Percentiles rank a stretch among this genome's conserved stretches.
These are phyloP conservation scores for Mortierella sp. DNA, from an alignment of 371 early-diverging fungal species.

Conservation along the genomic window DNA sequence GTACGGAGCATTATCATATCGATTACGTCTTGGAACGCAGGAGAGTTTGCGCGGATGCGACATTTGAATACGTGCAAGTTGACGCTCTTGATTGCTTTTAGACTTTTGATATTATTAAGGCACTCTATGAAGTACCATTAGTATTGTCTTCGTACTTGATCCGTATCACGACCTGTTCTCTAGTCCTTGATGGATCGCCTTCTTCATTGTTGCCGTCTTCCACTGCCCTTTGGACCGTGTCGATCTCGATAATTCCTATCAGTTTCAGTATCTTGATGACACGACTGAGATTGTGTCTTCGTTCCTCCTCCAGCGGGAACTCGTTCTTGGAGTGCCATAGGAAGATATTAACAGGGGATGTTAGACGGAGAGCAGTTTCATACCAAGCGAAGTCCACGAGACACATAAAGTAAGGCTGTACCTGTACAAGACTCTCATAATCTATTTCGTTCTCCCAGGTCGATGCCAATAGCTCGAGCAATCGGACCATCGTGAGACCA, in stretches of 20 bases:
- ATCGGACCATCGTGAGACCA: conserved; percentile 36
- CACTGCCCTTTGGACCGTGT: conserved; percentile 15
- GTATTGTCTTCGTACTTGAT: conserved; percentile 52
- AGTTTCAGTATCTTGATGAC: conserved; percentile 36
- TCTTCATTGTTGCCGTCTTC: conserved; percentile 4
- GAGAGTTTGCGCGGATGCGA: too few relatives aligned
- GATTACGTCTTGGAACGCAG: too few relatives aligned
- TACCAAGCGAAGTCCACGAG: too few relatives aligned
- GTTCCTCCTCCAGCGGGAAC: conserved; percentile 44
- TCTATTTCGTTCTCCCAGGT: conserved; percentile 26
- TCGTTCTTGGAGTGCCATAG: conserved; percentile 7
- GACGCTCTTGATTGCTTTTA: too few relatives aligned
- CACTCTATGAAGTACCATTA: too few relatives aligned
- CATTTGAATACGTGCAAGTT: too few relatives aligned
- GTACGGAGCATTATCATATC: too few relatives aligned
- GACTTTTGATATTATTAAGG: too few relatives aligned
- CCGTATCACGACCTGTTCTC: conserved; percentile 32
- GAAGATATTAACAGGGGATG: neutral
- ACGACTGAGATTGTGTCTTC: conserved; percentile 39
- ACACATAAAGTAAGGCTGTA: neutral
- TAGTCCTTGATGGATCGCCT: conserved; percentile 1
- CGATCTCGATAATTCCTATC: conserved; percentile 26
- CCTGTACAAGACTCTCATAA: conserved; percentile 37
- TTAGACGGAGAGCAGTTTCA: too few relatives aligned
- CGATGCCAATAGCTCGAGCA: conserved; percentile 36